Conservation (phyloP, 208 protist species). For the Crithidia brevicula region DNA sequence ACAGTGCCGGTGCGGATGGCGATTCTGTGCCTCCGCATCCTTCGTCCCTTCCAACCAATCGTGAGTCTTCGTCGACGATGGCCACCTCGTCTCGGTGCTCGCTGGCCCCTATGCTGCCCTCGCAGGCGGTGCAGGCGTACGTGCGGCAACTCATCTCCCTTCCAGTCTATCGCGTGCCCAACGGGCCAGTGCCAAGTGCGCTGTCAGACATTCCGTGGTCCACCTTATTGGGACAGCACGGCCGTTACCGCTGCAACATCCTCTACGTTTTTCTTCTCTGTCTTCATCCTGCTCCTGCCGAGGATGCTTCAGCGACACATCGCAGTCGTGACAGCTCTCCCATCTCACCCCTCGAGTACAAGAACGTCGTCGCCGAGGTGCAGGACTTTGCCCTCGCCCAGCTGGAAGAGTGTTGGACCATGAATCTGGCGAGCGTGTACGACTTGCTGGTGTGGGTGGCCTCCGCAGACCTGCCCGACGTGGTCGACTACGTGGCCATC, state of each 20-base stretch:
- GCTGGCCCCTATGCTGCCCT: constrained; percentile 8
- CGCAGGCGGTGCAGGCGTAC: constrained; percentile 15
- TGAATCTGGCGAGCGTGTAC: constrained; percentile 72
- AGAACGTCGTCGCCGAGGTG: constrained; percentile 32
- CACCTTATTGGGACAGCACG: constrained; percentile 59
- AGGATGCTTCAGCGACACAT: not conserved
- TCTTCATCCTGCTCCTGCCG: not conserved
- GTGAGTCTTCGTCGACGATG: constrained; percentile 2
- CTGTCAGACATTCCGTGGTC: constrained; percentile 58
- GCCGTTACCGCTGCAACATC: constrained; percentile 60
- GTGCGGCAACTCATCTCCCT: constrained; percentile 24
- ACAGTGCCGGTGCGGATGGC: not conserved
- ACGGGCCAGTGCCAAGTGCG: constrained; percentile 35
- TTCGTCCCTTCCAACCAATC: constrained; percentile 11
- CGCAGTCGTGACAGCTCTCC: not conserved
- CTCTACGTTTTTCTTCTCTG: constrained; percentile 51
- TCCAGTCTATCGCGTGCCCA: constrained; percentile 29
- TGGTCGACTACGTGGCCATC: constrained; percentile 46
- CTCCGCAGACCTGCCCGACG: constrained; percentile 13
- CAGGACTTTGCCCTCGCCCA: constrained; percentile 64
- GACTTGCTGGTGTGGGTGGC: constrained; percentile 73
- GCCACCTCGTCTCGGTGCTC: constrained; percentile 16
- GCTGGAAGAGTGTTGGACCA: constrained; percentile 76
- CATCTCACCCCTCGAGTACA: not conserved
- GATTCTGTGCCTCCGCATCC: not conserved